These are phyloP conservation scores for Candida xyloterini DNA, from an alignment of 805 yeast genomes.

Conservation along the genomic window DNA sequence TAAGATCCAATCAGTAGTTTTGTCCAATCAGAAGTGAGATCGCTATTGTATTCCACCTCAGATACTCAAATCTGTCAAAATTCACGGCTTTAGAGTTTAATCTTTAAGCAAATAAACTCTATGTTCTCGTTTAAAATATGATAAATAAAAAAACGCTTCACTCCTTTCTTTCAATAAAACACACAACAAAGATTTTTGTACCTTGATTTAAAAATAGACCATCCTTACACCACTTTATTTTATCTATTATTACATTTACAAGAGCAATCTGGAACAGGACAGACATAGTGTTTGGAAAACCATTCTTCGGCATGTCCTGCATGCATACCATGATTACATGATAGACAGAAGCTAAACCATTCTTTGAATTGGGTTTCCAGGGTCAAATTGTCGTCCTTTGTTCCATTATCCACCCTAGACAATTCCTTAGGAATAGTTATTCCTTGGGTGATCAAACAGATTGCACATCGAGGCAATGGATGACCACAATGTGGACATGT, in stretches of 20 bases:
- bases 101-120: not conserved
- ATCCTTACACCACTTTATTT: constrained; percentile 6
- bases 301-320: constrained; percentile 95
- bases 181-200: not conserved
- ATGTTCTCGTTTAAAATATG: constrained; percentile 5
- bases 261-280: constrained; percentile 92
- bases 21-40: not conserved
- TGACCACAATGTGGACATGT: constrained; percentile 84
- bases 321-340: constrained; percentile 92
- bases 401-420: constrained; percentile 25
- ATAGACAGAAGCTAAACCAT: constrained; percentile 90
- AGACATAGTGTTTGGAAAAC: constrained; percentile 82
- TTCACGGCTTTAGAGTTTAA: not conserved
- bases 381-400: constrained; percentile 14
- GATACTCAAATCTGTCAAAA: not conserved
- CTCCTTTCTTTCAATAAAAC: constrained; percentile 2
- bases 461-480: constrained; percentile 85
- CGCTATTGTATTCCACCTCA: not conserved
- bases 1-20: not conserved
- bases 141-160: constrained; percentile 9
- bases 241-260: constrained; percentile 68
- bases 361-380: constrained; percentile 53
- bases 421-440: constrained; percentile 49
- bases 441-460: constrained; percentile 80
- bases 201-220: not conserved